Evolutionary conservation across 2,329 filamentous ascomycete species (phyloP).

Genomic region (Colletotrichum horii): DNA sequence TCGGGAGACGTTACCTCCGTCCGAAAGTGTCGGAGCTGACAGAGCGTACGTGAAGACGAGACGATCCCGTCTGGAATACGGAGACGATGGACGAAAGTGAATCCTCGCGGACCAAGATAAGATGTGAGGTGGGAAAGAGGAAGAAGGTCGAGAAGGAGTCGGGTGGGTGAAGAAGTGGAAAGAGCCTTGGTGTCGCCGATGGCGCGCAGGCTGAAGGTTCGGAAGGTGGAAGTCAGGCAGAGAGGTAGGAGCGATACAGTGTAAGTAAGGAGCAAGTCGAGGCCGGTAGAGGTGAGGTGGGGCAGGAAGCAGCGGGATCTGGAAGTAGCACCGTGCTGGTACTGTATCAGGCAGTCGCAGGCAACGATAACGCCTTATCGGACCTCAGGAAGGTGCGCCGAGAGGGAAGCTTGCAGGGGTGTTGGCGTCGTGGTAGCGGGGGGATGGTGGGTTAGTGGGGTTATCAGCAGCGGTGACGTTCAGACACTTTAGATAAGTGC

Average conservation of each 20-base stretch:
- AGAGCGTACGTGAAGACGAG: not conserved
- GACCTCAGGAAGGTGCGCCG: not conserved
- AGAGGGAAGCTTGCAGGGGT: slow-evolving; percentile 5
- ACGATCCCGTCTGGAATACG: not conserved
- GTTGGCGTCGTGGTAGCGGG: not conserved
- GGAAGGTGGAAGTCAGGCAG: slow-evolving; percentile 1
- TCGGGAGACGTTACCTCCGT: not conserved
- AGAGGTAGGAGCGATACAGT: slow-evolving; percentile 5
- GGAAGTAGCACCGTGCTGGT: slow-evolving; percentile 22
- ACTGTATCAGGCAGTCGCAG: slow-evolving; percentile 26
- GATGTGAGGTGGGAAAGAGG: not conserved
- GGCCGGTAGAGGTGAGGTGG: not conserved
- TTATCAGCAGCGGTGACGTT: slow-evolving; percentile 1
- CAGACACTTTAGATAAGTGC: not conserved
- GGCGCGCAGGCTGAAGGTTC: not conserved
- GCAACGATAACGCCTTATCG: slow-evolving; percentile 32
- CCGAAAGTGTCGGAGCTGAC: slow-evolving; percentile 9
- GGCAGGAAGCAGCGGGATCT: not conserved
- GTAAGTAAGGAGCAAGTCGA: slow-evolving; percentile 6
- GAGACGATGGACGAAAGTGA: not conserved
- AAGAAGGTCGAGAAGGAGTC: not conserved
- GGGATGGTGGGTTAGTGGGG: slow-evolving; percentile 7
- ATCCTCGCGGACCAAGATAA: not conserved
- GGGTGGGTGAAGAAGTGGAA: not conserved
- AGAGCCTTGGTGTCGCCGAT: not conserved